A percentile compares a stretch with the other conserved stretches of the same genome.
phyloP scores from a whole-genome alignment of 306 rosid species.

The Abrus pulchellus region DNA sequence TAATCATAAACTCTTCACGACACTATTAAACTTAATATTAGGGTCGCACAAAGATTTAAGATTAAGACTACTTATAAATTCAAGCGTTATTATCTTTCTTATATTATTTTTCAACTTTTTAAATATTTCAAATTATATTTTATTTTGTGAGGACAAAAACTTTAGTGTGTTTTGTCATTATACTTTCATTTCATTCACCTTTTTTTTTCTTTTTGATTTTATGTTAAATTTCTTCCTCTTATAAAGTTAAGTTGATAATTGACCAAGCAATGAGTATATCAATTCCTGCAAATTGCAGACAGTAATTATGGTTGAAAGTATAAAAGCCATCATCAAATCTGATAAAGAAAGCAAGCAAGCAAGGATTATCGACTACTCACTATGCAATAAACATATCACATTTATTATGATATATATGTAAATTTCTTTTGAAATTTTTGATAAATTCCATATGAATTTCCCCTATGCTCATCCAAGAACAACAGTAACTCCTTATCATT shows the following conservation, averaged over 20 bases:
- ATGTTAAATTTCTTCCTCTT: neutral
- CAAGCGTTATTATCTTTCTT: too few species aligned
- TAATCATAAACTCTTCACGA: too few species aligned
- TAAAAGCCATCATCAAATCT: neutral
- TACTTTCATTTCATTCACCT: too few species aligned
- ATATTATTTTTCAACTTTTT: too few species aligned
- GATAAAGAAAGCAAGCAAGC: conserved; percentile 2
- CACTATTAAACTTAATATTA: too few species aligned
- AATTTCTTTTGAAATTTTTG: conserved; percentile 28
- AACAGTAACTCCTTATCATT: conserved; percentile 55
- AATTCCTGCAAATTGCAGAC: neutral
- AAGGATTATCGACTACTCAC: neutral
- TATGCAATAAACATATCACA: neutral
- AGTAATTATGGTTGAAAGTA: neutral
- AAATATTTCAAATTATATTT: too few species aligned
- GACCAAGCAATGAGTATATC: neutral
- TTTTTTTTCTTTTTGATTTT: neutral
- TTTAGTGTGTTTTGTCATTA: too few species aligned
- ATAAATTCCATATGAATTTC: conserved; percentile 56
- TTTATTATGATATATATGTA: neutral
- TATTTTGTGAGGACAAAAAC: too few species aligned
- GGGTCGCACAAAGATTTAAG: too few species aligned
- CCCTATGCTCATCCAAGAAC: conserved; percentile 60
- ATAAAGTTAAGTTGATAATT: neutral
- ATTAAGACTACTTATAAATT: too few species aligned